Evolutionary conservation across 108 stramenopile species (phyloP), one percentile per base, ranked within the genome.

Genomic region (Asterionellopsis glacialis): DNA sequence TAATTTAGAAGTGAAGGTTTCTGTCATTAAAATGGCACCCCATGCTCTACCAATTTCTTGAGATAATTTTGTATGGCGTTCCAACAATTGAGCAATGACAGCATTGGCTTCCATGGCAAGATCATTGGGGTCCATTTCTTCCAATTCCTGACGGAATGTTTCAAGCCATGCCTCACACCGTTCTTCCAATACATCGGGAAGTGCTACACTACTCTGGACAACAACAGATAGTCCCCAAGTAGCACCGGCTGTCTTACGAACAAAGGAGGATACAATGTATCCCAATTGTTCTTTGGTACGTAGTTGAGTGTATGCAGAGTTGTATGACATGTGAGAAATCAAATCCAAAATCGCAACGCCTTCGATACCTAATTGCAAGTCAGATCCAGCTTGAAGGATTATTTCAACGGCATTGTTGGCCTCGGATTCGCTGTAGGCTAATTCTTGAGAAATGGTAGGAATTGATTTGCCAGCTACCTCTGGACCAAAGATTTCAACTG

Each of bases 231-330:
- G 60, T 14, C 76, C 84, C 77, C 85, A 87, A 21, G 81, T 73
- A 21, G 81, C 76, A 11, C 93, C 89, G 22, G 83, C 72, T 19
- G 73, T 77, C 59, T 90, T 90, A 24, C 85, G 88, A 18, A 75
- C 54, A 45, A 68, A 85, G 11, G 87, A 81, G 56, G 79, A 79
- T 6, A 94, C 93, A 61, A 87, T 87, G 69, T 94, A 94, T 0
- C 93, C 93, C 22, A 94, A 67, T 63, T 94, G 92, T 59, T 94
- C 89, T 58, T 85, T 86, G 6, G 93, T 94, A 14, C 93, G 68
- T 26, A 94, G 65, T 57, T 84, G 81, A 61, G 81, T 87, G 74
- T 84, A 94, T 27, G 93, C 93, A 48, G 84, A 86, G 64, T 82
- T 87, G 68, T 89, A 91, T 10, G 89, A 87, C 63, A 94, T 80